Percentiles rank a stretch among this genome's conserved stretches.
phyloP scores from a whole-genome alignment of 2,329 filamentous ascomycete species.

The Lasiodiplodia citricola region DNA sequence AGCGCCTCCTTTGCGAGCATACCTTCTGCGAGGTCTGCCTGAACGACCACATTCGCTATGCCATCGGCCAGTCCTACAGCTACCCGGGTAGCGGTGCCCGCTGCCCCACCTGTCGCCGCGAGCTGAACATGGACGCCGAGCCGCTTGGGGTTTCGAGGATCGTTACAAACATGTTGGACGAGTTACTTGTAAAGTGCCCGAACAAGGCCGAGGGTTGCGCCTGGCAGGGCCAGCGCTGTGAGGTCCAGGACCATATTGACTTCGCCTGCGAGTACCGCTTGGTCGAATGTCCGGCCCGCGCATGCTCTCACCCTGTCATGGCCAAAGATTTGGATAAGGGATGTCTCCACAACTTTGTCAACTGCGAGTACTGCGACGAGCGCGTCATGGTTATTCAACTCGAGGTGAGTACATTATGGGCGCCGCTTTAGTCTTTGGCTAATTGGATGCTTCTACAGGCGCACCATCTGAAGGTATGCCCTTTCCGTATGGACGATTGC shows the following conservation, averaged over 20 bases:
- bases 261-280: constrained; percentile 64
- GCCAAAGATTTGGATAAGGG: constrained; percentile 60
- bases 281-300: constrained; percentile 57
- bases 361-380: constrained; percentile 59
- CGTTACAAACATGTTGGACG: constrained; percentile 66
- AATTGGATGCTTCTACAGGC: constrained; percentile 42
- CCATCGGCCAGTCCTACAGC: background rate
- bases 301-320: constrained; percentile 58
- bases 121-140: constrained; percentile 33
- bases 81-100: constrained; percentile 36
- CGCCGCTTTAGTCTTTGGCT: constrained; percentile 32
- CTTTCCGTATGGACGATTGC: constrained; percentile 53
- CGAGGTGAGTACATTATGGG: constrained; percentile 44
- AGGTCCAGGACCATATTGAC: constrained; percentile 64
- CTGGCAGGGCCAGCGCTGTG: constrained; percentile 59
- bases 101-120: constrained; percentile 64
- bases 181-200: constrained; percentile 65
- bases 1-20: constrained; percentile 66
- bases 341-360: constrained; percentile 60
- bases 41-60: constrained; percentile 38
- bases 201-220: constrained; percentile 60
- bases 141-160: constrained; percentile 56
- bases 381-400: constrained; percentile 61
- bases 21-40: constrained; percentile 67
- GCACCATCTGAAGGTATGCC: constrained; percentile 56